These are phyloP conservation scores for Pyricularia sp. DNA, from an alignment of 2,329 filamentous ascomycete genomes.

Conservation along the genomic window DNA sequence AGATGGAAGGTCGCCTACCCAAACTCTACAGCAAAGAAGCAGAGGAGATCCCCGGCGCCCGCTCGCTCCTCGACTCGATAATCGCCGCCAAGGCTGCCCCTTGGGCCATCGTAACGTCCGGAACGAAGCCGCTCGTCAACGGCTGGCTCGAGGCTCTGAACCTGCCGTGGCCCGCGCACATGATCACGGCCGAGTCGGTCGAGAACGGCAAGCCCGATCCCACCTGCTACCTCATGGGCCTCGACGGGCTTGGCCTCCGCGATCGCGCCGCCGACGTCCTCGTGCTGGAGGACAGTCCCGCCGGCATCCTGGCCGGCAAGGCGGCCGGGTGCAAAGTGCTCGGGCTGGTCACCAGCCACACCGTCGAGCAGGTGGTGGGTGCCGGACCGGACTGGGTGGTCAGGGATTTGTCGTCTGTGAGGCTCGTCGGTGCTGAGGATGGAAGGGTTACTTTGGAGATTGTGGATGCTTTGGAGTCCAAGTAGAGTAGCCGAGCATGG, in stretches of 20 bases:
- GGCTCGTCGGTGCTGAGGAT: conserved; percentile 42
- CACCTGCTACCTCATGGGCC: conserved; percentile 61
- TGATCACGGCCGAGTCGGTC: conserved; percentile 71
- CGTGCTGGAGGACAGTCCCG: conserved; percentile 83
- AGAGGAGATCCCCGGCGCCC: conserved; percentile 76
- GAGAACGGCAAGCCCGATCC: conserved; percentile 69
- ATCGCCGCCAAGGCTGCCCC: conserved; percentile 51
- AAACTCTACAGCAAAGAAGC: conserved; percentile 68
- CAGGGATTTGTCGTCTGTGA: conserved; percentile 66
- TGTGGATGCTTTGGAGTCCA: conserved; percentile 42
- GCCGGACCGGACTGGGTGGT: conserved; percentile 88
- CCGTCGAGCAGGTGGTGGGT: conserved; percentile 56
- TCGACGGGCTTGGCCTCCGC: conserved; percentile 46
- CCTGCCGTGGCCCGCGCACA: conserved; percentile 54
- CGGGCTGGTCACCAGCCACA: conserved; percentile 79
- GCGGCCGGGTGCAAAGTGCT: conserved; percentile 78
- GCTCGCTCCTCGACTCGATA: conserved; percentile 58
- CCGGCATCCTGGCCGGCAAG: conserved; percentile 75
- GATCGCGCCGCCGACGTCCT: conserved; percentile 45
- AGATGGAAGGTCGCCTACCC: conserved; percentile 71
- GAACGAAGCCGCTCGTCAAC: conserved; percentile 55
- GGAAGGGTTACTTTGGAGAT: conserved; percentile 62
- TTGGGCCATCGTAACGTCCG: conserved; percentile 84
- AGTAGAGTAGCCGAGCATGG: conserved; percentile 4
- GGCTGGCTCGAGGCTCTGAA: conserved; percentile 64